Evolutionary conservation across 2,329 filamentous ascomycete genomes (phyloP).

Genomic region (Exserohilum rostratum): DNA sequence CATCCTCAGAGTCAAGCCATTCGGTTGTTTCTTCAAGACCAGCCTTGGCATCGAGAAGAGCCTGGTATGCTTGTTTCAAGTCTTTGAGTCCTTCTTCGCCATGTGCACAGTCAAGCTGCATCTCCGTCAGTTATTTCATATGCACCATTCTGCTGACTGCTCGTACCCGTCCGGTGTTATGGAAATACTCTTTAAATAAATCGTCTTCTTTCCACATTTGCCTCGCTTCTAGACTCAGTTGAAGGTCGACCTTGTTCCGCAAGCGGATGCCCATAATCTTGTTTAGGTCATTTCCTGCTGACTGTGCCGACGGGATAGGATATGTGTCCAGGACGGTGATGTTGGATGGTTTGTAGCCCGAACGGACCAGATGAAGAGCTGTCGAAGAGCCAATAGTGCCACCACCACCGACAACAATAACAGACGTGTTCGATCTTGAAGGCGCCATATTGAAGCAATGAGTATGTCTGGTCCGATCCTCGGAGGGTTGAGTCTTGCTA

Average conservation of each 20-base stretch:
- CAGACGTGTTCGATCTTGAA: slow-evolving; percentile 27
- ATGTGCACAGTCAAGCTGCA: slow-evolving; percentile 40
- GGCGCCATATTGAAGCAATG: slow-evolving; percentile 18
- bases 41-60: slow-evolving; percentile 38
- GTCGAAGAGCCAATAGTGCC: slow-evolving; percentile 61
- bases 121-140: background rate
- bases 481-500: background rate
- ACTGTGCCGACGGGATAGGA: slow-evolving; percentile 54
- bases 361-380: slow-evolving; percentile 58
- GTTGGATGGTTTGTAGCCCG: slow-evolving; percentile 54
- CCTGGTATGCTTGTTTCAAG: slow-evolving; percentile 47
- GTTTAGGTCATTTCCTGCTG: slow-evolving; percentile 59
- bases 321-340: slow-evolving; percentile 58
- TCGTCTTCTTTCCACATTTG: slow-evolving; percentile 55
- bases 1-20: slow-evolving; percentile 55
- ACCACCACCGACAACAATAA: slow-evolving; percentile 56
- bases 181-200: slow-evolving; percentile 55
- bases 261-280: slow-evolving; percentile 53
- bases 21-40: slow-evolving; percentile 49
- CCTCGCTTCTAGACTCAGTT: slow-evolving; percentile 42
- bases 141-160: background rate
- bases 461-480: background rate
- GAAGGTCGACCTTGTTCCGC: slow-evolving; percentile 49
- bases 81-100: slow-evolving; percentile 47
- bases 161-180: slow-evolving; percentile 50